Evolutionary conservation across 2,329 filamentous ascomycete genomes (phyloP).

Genomic region (Fusarium dlaminii): DNA sequence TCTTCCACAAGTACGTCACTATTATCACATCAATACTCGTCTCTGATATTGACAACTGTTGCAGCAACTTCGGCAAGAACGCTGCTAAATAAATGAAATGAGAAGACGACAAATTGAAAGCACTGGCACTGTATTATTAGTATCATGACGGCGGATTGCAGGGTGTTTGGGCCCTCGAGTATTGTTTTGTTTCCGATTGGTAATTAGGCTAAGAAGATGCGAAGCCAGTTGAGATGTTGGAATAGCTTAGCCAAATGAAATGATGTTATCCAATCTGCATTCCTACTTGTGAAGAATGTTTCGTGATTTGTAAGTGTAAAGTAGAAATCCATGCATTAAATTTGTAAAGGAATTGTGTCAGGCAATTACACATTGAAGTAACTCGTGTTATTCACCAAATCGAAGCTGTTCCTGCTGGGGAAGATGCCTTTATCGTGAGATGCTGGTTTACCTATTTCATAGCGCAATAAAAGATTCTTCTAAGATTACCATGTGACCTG

Average conservation of each 20-base stretch:
- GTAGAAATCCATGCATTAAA: too few species aligned
- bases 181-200: background rate
- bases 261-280: background rate
- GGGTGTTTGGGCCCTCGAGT: background rate
- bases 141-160: background rate
- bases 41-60: background rate
- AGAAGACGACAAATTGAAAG: background rate
- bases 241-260: slow-evolving; percentile 14
- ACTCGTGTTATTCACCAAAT: background rate
- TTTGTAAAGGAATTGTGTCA: background rate
- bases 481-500: background rate
- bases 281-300: too few species aligned
- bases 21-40: background rate
- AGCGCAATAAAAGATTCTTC: slow-evolving; percentile 4
- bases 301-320: background rate
- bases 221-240: slow-evolving; percentile 19
- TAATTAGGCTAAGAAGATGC: slow-evolving; percentile 6
- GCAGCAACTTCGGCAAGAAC: slow-evolving; percentile 49
- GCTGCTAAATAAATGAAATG: slow-evolving; percentile 39
- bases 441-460: background rate
- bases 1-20: slow-evolving; percentile 65
- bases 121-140: slow-evolving; percentile 10
- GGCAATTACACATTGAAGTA: background rate
- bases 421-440: background rate
- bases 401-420: background rate